Evolutionary conservation across 192 early-diverging fungal species (phyloP).

Genomic region (Jimgerdemannia flammicorona): DNA sequence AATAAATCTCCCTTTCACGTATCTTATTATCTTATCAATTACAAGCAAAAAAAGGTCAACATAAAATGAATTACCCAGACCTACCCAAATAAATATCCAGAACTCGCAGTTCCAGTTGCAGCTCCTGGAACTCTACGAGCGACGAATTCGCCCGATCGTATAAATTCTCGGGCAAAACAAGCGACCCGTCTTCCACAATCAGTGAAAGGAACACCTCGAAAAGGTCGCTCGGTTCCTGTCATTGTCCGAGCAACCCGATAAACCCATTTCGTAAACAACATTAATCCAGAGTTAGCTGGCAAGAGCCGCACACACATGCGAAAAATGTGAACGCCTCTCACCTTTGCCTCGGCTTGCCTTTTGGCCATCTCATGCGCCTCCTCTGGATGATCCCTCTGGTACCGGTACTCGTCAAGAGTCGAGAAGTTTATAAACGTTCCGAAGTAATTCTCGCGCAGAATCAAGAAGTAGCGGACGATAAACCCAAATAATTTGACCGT

Average conservation of each 20-base stretch:
- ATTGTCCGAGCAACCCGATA: too few species aligned
- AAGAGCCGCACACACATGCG: too few species aligned
- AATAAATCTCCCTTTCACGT: background rate
- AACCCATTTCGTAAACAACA: too few species aligned
- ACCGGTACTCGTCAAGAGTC: constrained; percentile 61
- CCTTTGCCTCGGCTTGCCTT: constrained; percentile 51
- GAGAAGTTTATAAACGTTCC: constrained; percentile 56
- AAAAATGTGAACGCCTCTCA: constrained; percentile 5
- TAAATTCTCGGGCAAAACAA: constrained; percentile 54
- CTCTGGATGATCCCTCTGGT: constrained; percentile 26
- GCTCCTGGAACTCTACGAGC: constrained; percentile 52
- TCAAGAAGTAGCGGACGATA: constrained; percentile 60
- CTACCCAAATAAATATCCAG: constrained; percentile 62
- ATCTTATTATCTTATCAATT: too few species aligned
- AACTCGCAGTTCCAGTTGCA: constrained; percentile 62
- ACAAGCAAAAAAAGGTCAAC: too few species aligned
- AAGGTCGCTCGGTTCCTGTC: constrained; percentile 27
- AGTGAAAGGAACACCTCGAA: constrained; percentile 53
- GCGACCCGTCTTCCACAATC: constrained; percentile 40
- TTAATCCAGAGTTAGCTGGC: too few species aligned
- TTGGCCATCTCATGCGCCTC: constrained; percentile 24
- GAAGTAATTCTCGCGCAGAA: constrained; percentile 70
- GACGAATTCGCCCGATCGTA: constrained; percentile 52
- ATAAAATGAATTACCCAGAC: background rate
- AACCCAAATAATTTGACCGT: constrained; percentile 65